Evolutionary conservation across 2,329 filamentous ascomycete species (phyloP), one percentile per base, ranked within the genome.

Genomic region (Dichotomopilus funicola): DNA sequence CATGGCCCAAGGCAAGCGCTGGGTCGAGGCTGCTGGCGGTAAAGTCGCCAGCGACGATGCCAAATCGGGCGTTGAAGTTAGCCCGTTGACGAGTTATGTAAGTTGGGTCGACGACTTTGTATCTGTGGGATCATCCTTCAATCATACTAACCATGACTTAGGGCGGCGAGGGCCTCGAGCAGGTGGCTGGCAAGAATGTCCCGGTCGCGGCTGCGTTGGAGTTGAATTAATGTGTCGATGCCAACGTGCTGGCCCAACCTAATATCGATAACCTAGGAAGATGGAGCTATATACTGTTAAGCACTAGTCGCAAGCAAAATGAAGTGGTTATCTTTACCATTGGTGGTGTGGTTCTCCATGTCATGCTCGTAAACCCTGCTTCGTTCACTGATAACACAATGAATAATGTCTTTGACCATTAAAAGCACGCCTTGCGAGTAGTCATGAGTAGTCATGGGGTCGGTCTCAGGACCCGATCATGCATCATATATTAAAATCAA

Each of bases 41-140:
- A 79, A 79, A 7, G 84, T 96, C 42, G 79, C 85, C 41, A 86
- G 83, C 59, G 83, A 88, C 51, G 74, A 76, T 6, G 70, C 73
- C 4, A 78, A 80, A 11, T 75, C 76, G 38, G 92, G 94, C 40
- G 79, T 99, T 38, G 94, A 99, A 71, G 84, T 99, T 13, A 95
- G 91, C 53, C 94, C 94, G 40, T 76, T 96, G 65, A 87, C 95
- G 69, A 96, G 91, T 81, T 99, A 99, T 70, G 91, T 95, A 83
- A 83, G 89, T 87, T 52, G 42, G 13, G 11, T 38, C 37, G 19
- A 51, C 12, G 8, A 38, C 37, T 38, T 13, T 42, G 11, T 6
- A 11, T 12, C 10, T 42, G 6, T 42, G 11, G 10, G 40, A 13
- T 13, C 13, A 12, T 13, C 40, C 12, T 8, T 42, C 6, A 42